Evolutionary conservation across 2,329 filamentous ascomycete genomes (phyloP), one percentile per base, ranked within the genome.

Genomic region (Chalaropsis ovoidea): DNA sequence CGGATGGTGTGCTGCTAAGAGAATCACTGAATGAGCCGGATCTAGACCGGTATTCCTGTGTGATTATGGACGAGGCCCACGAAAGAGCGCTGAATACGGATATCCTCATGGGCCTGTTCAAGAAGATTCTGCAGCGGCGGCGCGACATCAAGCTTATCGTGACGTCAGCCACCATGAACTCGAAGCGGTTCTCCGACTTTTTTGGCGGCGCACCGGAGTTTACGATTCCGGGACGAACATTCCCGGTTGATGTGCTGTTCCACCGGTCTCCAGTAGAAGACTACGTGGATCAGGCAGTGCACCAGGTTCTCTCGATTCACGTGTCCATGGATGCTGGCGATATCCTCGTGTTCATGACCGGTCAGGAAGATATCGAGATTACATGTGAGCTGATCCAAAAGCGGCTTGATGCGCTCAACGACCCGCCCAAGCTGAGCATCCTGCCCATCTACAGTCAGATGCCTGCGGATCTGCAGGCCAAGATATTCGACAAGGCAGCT

Each of bases 61-160:
- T 99, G 71, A 99, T 99, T 75, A 99, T 99, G 94, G 94, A 99
- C 73, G 94, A 99, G 78, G 95, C 94, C 3, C 94, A 99, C 81
- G 94, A 99, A 76, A 84, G 94, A 74, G 93, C 94, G 0, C 77
- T 99, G 62, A 97, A 99, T 72, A 99, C 94, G 0, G 94, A 99
- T 74, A 93, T 99, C 19, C 78, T 99, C 15, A 96, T 99, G 89
- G 94, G 94, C 0, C 77, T 99, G 35, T 93, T 99, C 77, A 99
- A 97, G 75, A 99, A 99, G 76, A 93, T 99, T 3, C 78, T 99
- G 60, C 88, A 93, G 69, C 82, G 93, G 63, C 84, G 95, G 68
- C 84, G 91, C 71, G 94, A 99, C 72, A 79, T 99, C 61, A 99
- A 97, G 75, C 80, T 99, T 61, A 97, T 99, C 67, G 93, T 99